Conservation (phyloP, 2,329 filamentous ascomycete genomes). For the Apiospora malaysiana region DNA sequence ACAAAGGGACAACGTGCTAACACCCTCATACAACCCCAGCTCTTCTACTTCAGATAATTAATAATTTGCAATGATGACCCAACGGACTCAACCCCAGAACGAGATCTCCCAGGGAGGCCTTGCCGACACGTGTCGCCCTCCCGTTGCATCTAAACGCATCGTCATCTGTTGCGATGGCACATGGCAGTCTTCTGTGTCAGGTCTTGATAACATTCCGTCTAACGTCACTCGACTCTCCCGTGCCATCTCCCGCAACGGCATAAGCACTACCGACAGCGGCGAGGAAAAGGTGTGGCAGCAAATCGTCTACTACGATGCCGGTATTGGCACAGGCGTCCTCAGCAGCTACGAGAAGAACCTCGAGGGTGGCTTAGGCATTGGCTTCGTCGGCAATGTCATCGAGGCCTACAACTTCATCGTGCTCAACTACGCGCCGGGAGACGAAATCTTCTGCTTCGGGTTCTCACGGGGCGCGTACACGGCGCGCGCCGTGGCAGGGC, state of each 20-base stretch:
- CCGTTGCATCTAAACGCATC: constrained; percentile 22
- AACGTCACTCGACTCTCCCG: constrained; percentile 33
- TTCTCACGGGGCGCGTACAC: constrained; percentile 49
- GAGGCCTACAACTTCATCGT: constrained; percentile 47
- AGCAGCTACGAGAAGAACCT: constrained; percentile 36
- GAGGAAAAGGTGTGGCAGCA: constrained; percentile 40
- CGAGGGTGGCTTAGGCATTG: constrained; percentile 25
- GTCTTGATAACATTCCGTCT: constrained; percentile 30
- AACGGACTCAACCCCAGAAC: background rate
- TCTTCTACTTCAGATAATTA: background rate
- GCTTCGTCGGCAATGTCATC: constrained; percentile 28
- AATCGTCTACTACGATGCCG: constrained; percentile 29
- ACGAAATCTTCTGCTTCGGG: constrained; percentile 44
- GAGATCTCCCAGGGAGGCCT: background rate
- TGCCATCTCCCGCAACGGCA: constrained; percentile 37
- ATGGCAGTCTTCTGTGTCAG: constrained; percentile 32
- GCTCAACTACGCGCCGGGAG: constrained; percentile 44
- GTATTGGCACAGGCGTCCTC: constrained; percentile 48
- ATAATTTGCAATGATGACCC: background rate
- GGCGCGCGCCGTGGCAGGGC: constrained; percentile 46
- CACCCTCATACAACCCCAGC: background rate
- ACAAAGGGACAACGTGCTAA: background rate
- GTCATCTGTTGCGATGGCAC: constrained; percentile 30
- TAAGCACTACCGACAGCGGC: constrained; percentile 32
- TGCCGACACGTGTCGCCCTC: background rate